These are phyloP conservation scores for Curvularia sp. DNA, from an alignment of 2,329 filamentous ascomycete genomes.

Conservation along the genomic window DNA sequence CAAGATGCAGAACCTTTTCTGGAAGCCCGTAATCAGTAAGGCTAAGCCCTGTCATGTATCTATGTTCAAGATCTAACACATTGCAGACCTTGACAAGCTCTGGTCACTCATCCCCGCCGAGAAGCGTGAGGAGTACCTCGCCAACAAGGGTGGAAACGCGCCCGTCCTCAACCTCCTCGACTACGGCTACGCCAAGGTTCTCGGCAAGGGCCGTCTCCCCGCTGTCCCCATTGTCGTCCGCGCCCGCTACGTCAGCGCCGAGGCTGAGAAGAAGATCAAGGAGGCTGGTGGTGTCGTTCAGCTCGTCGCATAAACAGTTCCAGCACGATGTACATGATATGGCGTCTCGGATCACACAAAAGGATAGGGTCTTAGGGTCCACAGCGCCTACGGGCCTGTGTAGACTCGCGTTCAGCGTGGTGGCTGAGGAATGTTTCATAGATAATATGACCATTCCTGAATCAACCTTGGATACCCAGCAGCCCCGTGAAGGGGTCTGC, in stretches of 20 bases:
- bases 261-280: slow-evolving; percentile 99
- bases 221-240: slow-evolving; percentile 92
- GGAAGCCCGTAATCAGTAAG: slow-evolving; percentile 14
- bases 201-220: slow-evolving; percentile 97
- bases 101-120: slow-evolving; percentile 94
- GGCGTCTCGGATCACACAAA: slow-evolving; percentile 37
- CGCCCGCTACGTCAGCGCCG: slow-evolving; percentile 92
- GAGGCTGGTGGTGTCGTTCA: slow-evolving; percentile 95
- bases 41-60: neutral
- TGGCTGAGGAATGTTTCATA: slow-evolving; percentile 60
- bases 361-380: slow-evolving; percentile 42
- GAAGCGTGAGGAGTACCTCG: slow-evolving; percentile 90
- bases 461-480: slow-evolving; percentile 51
- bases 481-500: neutral
- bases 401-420: slow-evolving; percentile 53
- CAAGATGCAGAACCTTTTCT: slow-evolving; percentile 66
- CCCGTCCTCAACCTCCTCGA: slow-evolving; percentile 97
- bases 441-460: slow-evolving; percentile 59
- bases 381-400: slow-evolving; percentile 33
- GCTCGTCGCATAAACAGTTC: slow-evolving; percentile 78
- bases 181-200: slow-evolving; percentile 97
- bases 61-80: neutral
- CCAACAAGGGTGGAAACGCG: slow-evolving; percentile 86
- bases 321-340: slow-evolving; percentile 33
- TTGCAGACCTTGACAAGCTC: slow-evolving; percentile 87